Conservation (phyloP, 192 early-diverging fungal species). For the Coemansia sp. region DNA sequence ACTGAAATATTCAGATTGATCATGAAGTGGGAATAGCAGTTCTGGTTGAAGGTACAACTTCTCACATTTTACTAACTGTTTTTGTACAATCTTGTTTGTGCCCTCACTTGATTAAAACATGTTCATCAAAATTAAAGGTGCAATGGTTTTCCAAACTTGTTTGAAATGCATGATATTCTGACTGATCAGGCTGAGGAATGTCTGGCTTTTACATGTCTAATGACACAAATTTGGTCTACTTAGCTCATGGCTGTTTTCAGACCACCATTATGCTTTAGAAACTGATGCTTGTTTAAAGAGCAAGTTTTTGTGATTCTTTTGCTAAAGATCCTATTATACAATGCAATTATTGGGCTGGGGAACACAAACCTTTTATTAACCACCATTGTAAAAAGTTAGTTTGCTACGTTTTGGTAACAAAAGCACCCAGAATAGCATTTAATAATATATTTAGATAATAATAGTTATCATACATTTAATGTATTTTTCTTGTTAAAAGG, state of each 20-base stretch:
- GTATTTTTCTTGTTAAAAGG: no score
- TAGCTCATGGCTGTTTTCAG: slow-evolving; percentile 99
- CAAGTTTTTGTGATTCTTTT: slow-evolving; percentile 39
- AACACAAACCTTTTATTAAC: slow-evolving; percentile 93
- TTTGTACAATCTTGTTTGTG: slow-evolving; percentile 96
- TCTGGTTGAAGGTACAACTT: slow-evolving; percentile 98
- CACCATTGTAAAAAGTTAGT: slow-evolving; percentile 48
- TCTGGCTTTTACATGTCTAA: slow-evolving; percentile 97
- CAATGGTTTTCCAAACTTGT: slow-evolving; percentile 78
- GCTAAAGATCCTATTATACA: slow-evolving; percentile 69
- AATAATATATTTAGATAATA: no score
- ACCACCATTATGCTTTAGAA: slow-evolving; percentile 98
- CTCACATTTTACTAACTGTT: slow-evolving; percentile 88
- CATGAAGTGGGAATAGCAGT: slow-evolving; percentile 85
- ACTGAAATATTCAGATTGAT: slow-evolving; percentile 89
- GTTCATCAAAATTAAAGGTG: slow-evolving; percentile 99
- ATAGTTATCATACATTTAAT: no score
- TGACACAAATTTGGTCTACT: slow-evolving; percentile 96
- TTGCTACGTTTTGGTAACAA: no score
- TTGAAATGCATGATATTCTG: slow-evolving; percentile 98
- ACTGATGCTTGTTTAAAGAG: slow-evolving; percentile 83
- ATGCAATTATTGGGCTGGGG: slow-evolving; percentile 86
- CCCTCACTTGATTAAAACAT: slow-evolving; percentile 99
- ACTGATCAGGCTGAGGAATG: slow-evolving; percentile 96
- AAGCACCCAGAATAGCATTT: no score